These are phyloP conservation scores for Dichotomopilus funicola DNA, from an alignment of 2,329 filamentous ascomycete genomes.

Conservation along the genomic window DNA sequence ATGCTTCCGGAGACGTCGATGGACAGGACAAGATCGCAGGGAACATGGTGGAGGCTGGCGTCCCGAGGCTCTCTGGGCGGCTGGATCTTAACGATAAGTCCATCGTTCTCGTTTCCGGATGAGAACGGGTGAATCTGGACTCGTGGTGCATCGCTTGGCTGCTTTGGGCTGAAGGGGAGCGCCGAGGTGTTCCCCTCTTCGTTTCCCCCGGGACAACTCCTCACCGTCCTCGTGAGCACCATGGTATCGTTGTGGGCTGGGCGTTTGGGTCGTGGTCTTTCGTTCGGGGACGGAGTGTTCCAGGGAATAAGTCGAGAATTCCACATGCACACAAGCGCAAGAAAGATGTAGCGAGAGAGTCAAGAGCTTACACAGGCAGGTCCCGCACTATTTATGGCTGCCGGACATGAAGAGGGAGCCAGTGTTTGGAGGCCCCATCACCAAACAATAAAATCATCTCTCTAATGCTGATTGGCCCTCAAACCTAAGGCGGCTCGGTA, in stretches of 20 bases:
- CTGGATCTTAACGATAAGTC: conserved; percentile 40
- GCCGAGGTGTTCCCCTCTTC: neutral
- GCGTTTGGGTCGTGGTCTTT: too few relatives aligned
- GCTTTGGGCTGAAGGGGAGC: neutral
- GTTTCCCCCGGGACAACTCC: neutral
- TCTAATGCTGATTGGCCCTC: too few relatives aligned
- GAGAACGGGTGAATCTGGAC: conserved; percentile 34
- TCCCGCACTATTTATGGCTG: too few relatives aligned
- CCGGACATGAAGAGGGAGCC: too few relatives aligned
- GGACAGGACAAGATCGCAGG: conserved; percentile 55
- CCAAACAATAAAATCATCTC: too few relatives aligned
- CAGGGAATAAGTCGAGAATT: too few relatives aligned
- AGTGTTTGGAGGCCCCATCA: too few relatives aligned
- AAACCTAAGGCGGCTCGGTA: too few relatives aligned
- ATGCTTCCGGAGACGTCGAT: conserved; percentile 58
- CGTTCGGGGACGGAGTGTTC: too few relatives aligned
- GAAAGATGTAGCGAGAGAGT: too few relatives aligned
- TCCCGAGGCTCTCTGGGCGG: conserved; percentile 35
- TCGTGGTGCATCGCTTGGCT: neutral
- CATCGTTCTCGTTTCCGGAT: conserved; percentile 25
- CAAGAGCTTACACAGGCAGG: too few relatives aligned
- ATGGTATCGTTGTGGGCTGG: neutral
- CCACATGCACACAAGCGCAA: too few relatives aligned
- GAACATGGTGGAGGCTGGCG: conserved; percentile 33
- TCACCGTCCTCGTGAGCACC: neutral